Percentiles rank a stretch among this genome's conserved stretches.
These are phyloP conservation scores for Botrytis fragariae DNA, from an alignment of 2,329 filamentous ascomycete genomes.

Conservation along the genomic window DNA sequence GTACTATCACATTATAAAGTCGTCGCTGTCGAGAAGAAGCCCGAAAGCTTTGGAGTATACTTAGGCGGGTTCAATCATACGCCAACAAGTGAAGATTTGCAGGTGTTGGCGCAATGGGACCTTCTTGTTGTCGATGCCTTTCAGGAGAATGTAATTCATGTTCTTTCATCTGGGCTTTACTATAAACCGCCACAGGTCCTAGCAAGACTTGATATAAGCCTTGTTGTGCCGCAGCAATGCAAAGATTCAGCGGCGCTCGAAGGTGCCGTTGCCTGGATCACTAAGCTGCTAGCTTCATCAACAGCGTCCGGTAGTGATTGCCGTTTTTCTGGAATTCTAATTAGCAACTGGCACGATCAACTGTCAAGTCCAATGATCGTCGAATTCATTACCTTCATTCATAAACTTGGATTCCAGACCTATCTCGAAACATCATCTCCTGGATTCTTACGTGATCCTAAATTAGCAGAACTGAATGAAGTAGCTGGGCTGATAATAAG, in stretches of 20 bases:
- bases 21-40: constrained; percentile 24
- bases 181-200: constrained; percentile 26
- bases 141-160: constrained; percentile 39
- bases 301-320: constrained; percentile 23
- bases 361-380: constrained; percentile 25
- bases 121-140: constrained; percentile 46
- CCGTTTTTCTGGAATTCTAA: constrained; percentile 28
- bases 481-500: constrained; percentile 43
- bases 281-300: constrained; percentile 23
- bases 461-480: constrained; percentile 24
- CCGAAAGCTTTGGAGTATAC: constrained; percentile 41
- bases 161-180: constrained; percentile 33
- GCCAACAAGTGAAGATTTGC: constrained; percentile 37
- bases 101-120: constrained; percentile 45
- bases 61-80: constrained; percentile 42
- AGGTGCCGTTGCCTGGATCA: constrained; percentile 6
- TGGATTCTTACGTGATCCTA: constrained; percentile 26
- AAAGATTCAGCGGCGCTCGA: not conserved
- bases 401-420: constrained; percentile 29
- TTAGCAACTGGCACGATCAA: constrained; percentile 28
- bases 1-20: constrained; percentile 26
- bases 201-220: constrained; percentile 30
- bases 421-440: constrained; percentile 32
- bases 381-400: constrained; percentile 30
- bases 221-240: constrained; percentile 20